A percentile compares a stretch with the other conserved stretches of the same genome.
Evolutionary conservation across 2,329 filamentous ascomycete species (phyloP).

Genomic region (Microdochium bolleyi): DNA sequence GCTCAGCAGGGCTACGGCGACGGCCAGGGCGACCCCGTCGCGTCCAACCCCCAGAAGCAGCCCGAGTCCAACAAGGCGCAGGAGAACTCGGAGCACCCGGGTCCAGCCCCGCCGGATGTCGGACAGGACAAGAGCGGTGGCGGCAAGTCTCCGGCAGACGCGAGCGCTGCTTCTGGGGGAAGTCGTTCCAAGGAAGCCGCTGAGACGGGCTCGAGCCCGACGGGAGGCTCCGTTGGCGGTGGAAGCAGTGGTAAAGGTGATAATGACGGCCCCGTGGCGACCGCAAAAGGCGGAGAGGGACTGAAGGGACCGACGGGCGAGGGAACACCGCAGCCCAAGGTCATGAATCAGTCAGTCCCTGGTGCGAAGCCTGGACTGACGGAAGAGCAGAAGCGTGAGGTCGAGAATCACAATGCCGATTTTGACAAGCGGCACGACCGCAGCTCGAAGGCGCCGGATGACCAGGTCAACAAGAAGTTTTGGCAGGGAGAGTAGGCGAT

Average conservation of each 20-base stretch:
- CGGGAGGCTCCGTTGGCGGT: constrained; percentile 12
- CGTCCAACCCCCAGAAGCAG: constrained; percentile 27
- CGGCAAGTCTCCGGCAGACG: constrained; percentile 18
- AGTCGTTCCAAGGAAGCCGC: constrained; percentile 28
- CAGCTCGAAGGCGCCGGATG: constrained; percentile 28
- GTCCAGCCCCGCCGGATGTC: constrained; percentile 28
- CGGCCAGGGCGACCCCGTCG: constrained; percentile 25
- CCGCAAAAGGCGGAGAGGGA: constrained; percentile 20
- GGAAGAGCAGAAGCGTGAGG: constrained; percentile 46
- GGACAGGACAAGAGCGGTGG: constrained; percentile 25
- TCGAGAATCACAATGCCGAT: constrained; percentile 49
- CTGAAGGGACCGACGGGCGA: constrained; percentile 21
- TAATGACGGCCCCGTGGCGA: constrained; percentile 10
- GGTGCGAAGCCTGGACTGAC: constrained; percentile 27
- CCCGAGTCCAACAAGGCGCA: constrained; percentile 19
- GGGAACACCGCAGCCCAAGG: constrained; percentile 37
- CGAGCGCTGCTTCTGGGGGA: constrained; percentile 28
- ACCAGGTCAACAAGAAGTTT: constrained; percentile 48
- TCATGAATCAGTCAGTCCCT: constrained; percentile 37
- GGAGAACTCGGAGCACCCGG: constrained; percentile 31
- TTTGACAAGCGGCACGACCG: constrained; percentile 47
- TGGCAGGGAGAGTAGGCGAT: constrained; percentile 37
- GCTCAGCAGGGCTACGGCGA: constrained; percentile 29
- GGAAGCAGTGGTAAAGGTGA: constrained; percentile 6
- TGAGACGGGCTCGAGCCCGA: constrained; percentile 23